Evolutionary conservation across 176 grass and related monocot genomes (phyloP).

Genomic region (Tuctoria greenei): DNA sequence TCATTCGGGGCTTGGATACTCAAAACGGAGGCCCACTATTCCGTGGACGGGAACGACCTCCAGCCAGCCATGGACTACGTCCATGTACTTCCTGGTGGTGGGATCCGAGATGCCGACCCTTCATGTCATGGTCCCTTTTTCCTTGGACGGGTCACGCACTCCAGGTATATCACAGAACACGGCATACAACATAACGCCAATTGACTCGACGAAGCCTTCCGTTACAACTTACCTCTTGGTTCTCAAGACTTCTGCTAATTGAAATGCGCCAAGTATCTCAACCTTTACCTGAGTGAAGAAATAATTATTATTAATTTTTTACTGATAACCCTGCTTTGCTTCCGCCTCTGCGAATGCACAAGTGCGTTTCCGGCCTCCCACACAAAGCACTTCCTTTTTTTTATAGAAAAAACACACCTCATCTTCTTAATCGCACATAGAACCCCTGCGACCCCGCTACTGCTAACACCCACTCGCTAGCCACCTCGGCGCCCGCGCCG

Average conservation of each 20-base stretch:
- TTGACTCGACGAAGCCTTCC: background rate
- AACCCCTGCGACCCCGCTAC: background rate
- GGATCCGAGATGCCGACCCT: background rate
- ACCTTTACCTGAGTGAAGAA: no score
- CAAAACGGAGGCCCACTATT: background rate
- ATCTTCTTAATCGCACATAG: background rate
- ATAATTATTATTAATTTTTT: no score
- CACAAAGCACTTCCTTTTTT: constrained; percentile 25
- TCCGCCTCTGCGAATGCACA: background rate
- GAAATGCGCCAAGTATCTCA: background rate
- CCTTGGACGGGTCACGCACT: background rate
- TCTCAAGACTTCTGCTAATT: no score
- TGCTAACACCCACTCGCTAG: background rate
- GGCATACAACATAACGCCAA: background rate
- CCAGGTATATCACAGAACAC: background rate
- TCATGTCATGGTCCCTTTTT: background rate
- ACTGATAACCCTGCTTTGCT: background rate
- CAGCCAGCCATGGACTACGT: no score
- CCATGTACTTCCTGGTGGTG: background rate
- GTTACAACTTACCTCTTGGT: no score
- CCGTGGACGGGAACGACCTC: background rate
- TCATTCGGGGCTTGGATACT: background rate
- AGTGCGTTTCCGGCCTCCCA: constrained; percentile 30
- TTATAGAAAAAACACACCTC: background rate
- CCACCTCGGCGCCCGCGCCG: background rate